These are phyloP conservation scores for Cercospora nicotianae DNA, from an alignment of 2,329 filamentous ascomycete genomes.

Conservation along the genomic window DNA sequence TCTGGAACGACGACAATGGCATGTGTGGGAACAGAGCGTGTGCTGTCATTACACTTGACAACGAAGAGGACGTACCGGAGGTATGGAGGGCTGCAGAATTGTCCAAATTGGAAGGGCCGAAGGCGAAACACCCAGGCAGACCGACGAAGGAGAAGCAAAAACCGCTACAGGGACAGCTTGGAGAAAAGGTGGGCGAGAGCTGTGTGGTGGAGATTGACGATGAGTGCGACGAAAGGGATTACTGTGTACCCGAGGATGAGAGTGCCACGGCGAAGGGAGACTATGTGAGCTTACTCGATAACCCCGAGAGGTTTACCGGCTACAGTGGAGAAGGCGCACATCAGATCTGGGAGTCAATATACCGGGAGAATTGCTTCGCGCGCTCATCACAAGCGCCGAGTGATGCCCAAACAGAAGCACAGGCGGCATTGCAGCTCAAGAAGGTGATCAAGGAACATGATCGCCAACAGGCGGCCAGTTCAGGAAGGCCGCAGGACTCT, in stretches of 20 bases:
- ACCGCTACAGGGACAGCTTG: constrained; percentile 78
- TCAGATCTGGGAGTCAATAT: constrained; percentile 96
- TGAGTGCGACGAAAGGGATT: constrained; percentile 94
- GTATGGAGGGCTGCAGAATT: constrained; percentile 92
- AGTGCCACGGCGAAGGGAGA: constrained; percentile 83
- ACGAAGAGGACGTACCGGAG: constrained; percentile 87
- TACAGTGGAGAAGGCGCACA: constrained; percentile 81
- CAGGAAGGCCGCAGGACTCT: constrained; percentile 59
- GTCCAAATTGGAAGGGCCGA: constrained; percentile 86
- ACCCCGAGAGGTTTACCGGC: constrained; percentile 93
- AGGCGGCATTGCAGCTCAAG: constrained; percentile 62
- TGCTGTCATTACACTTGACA: constrained; percentile 90
- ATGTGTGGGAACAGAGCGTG: constrained; percentile 98
- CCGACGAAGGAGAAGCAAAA: constrained; percentile 69
- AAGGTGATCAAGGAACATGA: constrained; percentile 55
- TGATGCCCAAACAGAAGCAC: constrained; percentile 42
- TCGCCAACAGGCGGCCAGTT: constrained; percentile 46
- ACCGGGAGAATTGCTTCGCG: constrained; percentile 93
- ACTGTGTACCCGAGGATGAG: constrained; percentile 95
- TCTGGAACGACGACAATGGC: constrained; percentile 90
- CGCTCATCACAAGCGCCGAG: constrained; percentile 36
- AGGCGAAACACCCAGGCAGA: constrained; percentile 81
- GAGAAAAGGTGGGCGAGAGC: constrained; percentile 86
- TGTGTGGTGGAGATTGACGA: constrained; percentile 98
- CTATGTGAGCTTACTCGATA: constrained; percentile 91